These are phyloP conservation scores for Botrytis hyacinthi DNA, from an alignment of 2,329 filamentous ascomycete genomes.

Conservation along the genomic window DNA sequence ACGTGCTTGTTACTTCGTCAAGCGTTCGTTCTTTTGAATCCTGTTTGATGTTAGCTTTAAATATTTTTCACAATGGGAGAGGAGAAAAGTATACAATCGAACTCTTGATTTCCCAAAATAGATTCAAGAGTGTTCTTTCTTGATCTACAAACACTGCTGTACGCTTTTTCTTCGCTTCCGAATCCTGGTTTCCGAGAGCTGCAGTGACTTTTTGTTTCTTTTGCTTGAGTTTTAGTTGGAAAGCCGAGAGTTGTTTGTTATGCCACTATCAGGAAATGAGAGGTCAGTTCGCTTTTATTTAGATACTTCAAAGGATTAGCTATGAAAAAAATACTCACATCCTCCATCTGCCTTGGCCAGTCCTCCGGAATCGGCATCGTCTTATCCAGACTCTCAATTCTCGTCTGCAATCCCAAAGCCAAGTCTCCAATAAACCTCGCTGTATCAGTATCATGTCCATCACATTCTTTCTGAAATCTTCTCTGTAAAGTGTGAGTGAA, in stretches of 20 bases:
- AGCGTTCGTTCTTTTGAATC: neutral
- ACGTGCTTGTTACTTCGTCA: neutral
- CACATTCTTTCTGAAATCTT: neutral
- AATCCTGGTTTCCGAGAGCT: neutral
- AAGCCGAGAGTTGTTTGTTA: neutral
- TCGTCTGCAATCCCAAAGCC: neutral
- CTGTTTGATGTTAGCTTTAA: neutral
- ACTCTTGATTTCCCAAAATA: conserved; percentile 12
- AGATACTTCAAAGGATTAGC: rapidly evolving
- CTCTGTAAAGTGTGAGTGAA: neutral
- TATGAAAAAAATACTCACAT: neutral
- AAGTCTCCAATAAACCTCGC: neutral
- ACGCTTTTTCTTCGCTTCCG: neutral
- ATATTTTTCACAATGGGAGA: neutral
- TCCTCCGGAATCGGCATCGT: neutral
- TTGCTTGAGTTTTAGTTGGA: neutral
- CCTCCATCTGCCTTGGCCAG: conserved; percentile 4
- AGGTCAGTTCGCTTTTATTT: neutral
- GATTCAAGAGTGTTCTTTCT: neutral
- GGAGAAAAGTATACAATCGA: neutral
- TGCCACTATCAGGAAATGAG: neutral
- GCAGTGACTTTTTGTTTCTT: neutral
- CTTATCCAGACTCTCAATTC: neutral
- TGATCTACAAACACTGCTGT: neutral
- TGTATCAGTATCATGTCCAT: neutral